Base-by-base conservation (phyloP, 139 green algal species). In the Trebouxia sp. region DNA sequence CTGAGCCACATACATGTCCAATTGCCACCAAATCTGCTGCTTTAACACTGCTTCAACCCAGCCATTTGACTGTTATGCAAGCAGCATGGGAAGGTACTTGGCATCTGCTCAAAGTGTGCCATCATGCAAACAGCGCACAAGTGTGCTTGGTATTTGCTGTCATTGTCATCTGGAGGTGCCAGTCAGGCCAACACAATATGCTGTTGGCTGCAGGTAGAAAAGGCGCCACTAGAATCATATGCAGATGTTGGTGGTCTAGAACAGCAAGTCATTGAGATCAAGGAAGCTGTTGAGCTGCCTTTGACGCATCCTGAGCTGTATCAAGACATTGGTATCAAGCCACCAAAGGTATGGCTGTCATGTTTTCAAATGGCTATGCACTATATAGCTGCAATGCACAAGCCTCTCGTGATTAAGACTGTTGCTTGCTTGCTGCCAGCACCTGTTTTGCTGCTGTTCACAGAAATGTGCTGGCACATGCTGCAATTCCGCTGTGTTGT, bases 251-350 rank as follows among this genome's bases (percentile, higher is more conserved):
- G 96, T 39, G 96, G 96, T 0, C 89, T 98, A 62, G 96, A 99
- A 80, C 86, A 91, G 67, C 96, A 99, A 87, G 94, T 98, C 47
- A 91, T 95, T 88, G 97, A 99, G 89, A 99, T 99, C 82, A 98
- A 99, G 83, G 97, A 99, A 91, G 97, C 97, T n/a, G 97, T 99
- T 70, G 97, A 99, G 89, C 93, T 99, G 81, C 97, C 97, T 0
- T 85, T 99, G 26, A 99, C 97, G 5, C 95, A 99, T 83, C 96
- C 97, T 6, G 97, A 99, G 90, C 92, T 99, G 65, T 99, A 99
- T 75, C 94, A 98, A 83, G 96, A 99, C 89, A 98, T 99, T 45
- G 97, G 97, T 55, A 99, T 99, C 90, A 98, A 99, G 83, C 97
- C 97, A 26, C 97, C 97, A 50, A 98, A 98, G 92, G 92, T 94